Evolutionary conservation across 75 land plant species (phyloP), one percentile per base, ranked within the genome.

Genomic region (Azolla pinnata): DNA sequence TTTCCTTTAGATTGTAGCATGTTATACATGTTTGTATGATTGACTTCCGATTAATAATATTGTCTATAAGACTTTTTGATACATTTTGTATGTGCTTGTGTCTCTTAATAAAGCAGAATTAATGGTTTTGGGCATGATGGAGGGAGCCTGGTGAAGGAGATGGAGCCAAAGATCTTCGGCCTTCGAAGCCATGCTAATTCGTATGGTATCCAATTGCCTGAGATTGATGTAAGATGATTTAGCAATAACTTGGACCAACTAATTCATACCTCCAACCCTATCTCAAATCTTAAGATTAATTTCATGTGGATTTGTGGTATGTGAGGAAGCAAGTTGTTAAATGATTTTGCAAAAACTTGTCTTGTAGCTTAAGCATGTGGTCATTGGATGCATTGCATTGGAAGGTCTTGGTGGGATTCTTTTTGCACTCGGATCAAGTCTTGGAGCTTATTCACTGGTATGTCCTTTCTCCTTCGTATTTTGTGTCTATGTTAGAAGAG

Each of bases 41-140:
- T n/a, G n/a, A n/a, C n/a, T n/a, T n/a, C n/a, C n/a, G n/a, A n/a
- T n/a, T n/a, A n/a, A n/a, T n/a, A n/a, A n/a, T n/a, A n/a, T n/a
- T n/a, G n/a, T n/a, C n/a, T n/a, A 4, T 33, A 35, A 30, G 18
- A n/a, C n/a, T n/a, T n/a, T n/a, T n/a, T n/a, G n/a, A n/a, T n/a
- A n/a, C n/a, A n/a, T n/a, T n/a, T n/a, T n/a, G n/a, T n/a, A n/a
- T n/a, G n/a, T 38, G 42, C 42, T 46, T 18, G 14, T 46, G 17
- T 46, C 21, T 46, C 10, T 17, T 3, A 23, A 46, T 46, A 2
- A 23, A 46, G 12, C 56, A 84, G 88, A 74, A 72, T 81, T 33
- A 84, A 60, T 58, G 81, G 79, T 48, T 78, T 81, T 70, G 88
- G 88, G 10, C 28, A 33, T 44, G 82, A 84, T 73, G 88, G 88